A percentile compares a stretch with the other conserved stretches of the same genome.
Conservation (phyloP, 2,329 filamentous ascomycete genomes). For the Boeremia lycopersici region DNA sequence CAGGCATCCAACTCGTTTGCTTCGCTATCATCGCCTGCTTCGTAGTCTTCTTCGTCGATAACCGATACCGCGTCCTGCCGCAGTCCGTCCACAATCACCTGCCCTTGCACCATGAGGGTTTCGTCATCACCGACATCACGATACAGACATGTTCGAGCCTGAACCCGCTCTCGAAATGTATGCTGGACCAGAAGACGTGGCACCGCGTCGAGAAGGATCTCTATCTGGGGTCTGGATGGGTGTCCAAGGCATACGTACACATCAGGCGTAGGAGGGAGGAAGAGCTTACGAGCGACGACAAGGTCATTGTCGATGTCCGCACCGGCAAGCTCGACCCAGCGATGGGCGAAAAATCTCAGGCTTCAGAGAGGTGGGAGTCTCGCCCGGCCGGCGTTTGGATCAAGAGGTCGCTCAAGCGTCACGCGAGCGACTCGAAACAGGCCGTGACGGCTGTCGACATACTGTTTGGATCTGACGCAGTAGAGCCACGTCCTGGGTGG, state of each 20-base stretch:
- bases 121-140: constrained; percentile 84
- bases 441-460: constrained; percentile 84
- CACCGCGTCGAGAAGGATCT: constrained; percentile 88
- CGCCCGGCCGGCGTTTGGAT: constrained; percentile 82
- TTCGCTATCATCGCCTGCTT: constrained; percentile 68
- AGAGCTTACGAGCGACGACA: constrained; percentile 75
- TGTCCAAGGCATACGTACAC: constrained; percentile 79
- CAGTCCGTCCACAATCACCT: constrained; percentile 85
- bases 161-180: constrained; percentile 76
- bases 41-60: constrained; percentile 82
- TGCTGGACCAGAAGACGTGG: constrained; percentile 75
- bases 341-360: constrained; percentile 60
- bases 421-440: constrained; percentile 74
- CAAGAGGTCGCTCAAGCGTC: constrained; percentile 71
- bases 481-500: constrained; percentile 89
- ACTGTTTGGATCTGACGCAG: constrained; percentile 87
- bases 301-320: constrained; percentile 78
- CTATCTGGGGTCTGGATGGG: constrained; percentile 75
- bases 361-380: constrained; percentile 75
- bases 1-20: constrained; percentile 75
- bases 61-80: constrained; percentile 84
- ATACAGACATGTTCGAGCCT: constrained; percentile 76
- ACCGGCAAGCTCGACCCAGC: constrained; percentile 75
- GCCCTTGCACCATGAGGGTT: constrained; percentile 78
- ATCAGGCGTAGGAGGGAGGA: constrained; percentile 85